phyloP scores from a whole-genome alignment of 1,284 basidiomycete genomes.

The Microbotryum violaceum region DNA sequence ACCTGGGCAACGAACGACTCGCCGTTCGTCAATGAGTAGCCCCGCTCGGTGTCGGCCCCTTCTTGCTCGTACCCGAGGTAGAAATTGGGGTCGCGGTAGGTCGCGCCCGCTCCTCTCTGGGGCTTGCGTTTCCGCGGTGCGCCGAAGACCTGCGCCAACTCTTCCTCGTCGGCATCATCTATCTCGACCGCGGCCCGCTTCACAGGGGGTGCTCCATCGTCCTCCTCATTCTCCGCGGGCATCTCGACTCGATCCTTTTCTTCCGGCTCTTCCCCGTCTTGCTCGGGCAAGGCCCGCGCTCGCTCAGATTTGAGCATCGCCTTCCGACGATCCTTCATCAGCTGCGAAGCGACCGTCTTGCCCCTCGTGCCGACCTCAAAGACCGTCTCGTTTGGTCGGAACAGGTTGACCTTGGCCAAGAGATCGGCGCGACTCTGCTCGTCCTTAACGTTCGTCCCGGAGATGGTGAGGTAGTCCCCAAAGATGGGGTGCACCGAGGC shows the following conservation, averaged over 20 bases:
- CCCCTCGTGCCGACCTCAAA: constrained; percentile 78
- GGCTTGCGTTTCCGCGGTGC: constrained; percentile 46
- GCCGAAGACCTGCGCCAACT: constrained; percentile 60
- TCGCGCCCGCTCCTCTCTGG: constrained; percentile 31
- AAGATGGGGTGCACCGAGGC: constrained; percentile 59
- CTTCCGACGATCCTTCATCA: constrained; percentile 86
- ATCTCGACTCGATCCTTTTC: constrained; percentile 33
- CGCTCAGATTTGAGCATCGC: constrained; percentile 48
- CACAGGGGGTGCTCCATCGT: constrained; percentile 34
- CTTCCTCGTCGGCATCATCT: constrained; percentile 41
- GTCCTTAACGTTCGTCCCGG: constrained; percentile 41
- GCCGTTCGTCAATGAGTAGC: constrained; percentile 79
- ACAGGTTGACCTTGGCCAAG: constrained; percentile 67
- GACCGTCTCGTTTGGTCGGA: constrained; percentile 81
- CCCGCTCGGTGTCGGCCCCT: constrained; percentile 76
- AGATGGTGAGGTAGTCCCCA: constrained; percentile 42
- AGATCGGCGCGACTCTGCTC: constrained; percentile 55
- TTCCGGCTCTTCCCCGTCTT: constrained; percentile 44
- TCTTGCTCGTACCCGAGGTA: constrained; percentile 88
- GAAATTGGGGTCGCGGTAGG: constrained; percentile 72
- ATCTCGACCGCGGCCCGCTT: constrained; percentile 22
- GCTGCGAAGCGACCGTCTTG: constrained; percentile 48
- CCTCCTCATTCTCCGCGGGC: constrained; percentile 42
- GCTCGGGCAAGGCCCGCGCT: constrained; percentile 35
- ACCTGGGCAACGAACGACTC: constrained; percentile 75